Conservation (phyloP, 2,329 filamentous ascomycete genomes). For the Mollisiaceae sp. region DNA sequence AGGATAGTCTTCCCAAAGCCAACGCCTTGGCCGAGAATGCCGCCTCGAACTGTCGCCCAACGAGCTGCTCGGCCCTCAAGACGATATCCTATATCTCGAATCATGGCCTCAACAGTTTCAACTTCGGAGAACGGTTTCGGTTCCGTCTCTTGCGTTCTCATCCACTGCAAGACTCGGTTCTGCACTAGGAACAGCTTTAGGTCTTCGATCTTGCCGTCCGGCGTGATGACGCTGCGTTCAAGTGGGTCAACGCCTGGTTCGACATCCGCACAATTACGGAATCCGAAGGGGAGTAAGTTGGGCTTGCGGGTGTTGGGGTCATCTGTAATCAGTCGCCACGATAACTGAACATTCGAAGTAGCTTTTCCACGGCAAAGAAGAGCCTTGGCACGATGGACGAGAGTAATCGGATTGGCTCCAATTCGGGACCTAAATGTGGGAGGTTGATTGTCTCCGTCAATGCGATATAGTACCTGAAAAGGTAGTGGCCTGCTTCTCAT, state of each 20-base stretch:
- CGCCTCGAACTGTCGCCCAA: constrained; percentile 54
- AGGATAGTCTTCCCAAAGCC: constrained; percentile 72
- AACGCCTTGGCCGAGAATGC: constrained; percentile 67
- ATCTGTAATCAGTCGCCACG: constrained; percentile 4
- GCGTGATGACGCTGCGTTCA: not conserved
- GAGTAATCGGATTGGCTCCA: not conserved
- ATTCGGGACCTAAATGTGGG: not conserved
- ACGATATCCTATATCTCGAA: constrained; percentile 59
- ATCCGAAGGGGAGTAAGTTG: constrained; percentile 45
- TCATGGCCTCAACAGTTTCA: constrained; percentile 60
- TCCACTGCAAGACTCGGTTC: constrained; percentile 59
- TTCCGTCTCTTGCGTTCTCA: constrained; percentile 61
- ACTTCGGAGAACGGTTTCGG: constrained; percentile 47
- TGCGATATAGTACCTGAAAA: not conserved
- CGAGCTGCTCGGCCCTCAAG: constrained; percentile 58
- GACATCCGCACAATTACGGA: not conserved
- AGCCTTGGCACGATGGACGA: not conserved
- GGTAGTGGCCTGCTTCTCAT: not conserved
- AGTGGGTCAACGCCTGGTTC: constrained; percentile 12
- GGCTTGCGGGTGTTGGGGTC: not conserved
- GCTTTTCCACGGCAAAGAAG: not conserved
- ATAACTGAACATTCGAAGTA: not conserved
- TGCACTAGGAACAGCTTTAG: not conserved
- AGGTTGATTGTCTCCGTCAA: not conserved
- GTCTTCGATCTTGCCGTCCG: not conserved